Conservation (phyloP, 306 rosid genomes). For the Vigna nakashimae region DNA sequence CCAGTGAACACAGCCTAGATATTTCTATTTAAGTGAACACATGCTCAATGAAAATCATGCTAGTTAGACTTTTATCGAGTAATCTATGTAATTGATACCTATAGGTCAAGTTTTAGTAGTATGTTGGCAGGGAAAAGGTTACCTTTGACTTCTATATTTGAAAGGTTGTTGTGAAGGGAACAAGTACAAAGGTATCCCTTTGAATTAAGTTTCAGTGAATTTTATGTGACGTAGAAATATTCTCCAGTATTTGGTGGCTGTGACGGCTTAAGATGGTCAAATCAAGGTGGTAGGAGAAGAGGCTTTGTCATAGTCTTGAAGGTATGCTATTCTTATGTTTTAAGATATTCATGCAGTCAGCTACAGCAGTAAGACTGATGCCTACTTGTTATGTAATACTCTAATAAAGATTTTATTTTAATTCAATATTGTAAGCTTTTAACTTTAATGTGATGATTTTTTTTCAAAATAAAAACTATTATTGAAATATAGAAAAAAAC, state of each 20-base stretch:
- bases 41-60: neutral
- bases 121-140: neutral
- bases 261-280: conserved; percentile 4
- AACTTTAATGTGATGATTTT: neutral
- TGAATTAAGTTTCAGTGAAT: neutral
- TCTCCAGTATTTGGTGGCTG: conserved; percentile 5
- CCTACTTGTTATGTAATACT: too few relatives aligned
- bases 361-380: too few relatives aligned
- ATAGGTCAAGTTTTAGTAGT: neutral
- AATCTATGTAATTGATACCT: neutral
- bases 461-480: neutral
- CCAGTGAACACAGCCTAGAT: too few relatives aligned
- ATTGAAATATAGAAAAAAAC: neutral
- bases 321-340: neutral
- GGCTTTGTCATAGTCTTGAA: neutral
- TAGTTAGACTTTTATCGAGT: neutral
- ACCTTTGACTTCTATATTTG: neutral
- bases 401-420: too few relatives aligned
- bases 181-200: neutral
- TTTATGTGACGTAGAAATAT: neutral
- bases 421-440: neutral
- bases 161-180: neutral
- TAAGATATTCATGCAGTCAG: neutral
- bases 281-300: neutral
- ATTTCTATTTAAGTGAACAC: too few relatives aligned